Conservation (phyloP, 139 green algal species). For the Chlorella vulgaris region DNA sequence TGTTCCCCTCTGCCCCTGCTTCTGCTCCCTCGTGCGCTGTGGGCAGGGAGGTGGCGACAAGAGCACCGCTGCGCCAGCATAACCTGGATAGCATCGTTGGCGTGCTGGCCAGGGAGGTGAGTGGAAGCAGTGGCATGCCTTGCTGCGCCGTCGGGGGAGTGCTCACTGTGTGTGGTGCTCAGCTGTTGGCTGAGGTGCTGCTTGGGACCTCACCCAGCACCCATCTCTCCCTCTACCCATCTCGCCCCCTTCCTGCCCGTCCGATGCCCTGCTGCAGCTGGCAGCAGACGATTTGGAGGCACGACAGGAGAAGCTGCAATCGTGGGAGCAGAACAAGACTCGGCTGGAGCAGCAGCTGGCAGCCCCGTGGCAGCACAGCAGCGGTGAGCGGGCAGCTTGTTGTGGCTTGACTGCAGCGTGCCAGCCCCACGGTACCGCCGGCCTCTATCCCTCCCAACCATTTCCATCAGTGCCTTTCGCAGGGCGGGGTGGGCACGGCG, state of each 20-base stretch:
- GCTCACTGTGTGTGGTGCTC: background rate
- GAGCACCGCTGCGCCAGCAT: background rate
- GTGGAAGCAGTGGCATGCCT: background rate
- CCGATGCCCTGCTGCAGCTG: background rate
- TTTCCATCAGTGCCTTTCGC: background rate
- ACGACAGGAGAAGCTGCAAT: background rate
- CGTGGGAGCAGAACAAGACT: background rate
- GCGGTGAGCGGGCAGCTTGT: background rate
- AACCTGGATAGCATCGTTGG: background rate
- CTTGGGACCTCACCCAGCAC: too few relatives aligned
- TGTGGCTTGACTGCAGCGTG: background rate
- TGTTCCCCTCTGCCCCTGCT: too few relatives aligned
- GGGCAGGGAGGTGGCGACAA: background rate
- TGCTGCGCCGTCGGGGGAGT: background rate
- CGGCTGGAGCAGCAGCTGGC: background rate
- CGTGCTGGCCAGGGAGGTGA: background rate
- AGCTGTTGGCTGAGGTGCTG: too few relatives aligned
- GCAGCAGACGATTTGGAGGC: background rate
- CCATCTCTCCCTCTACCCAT: background rate
- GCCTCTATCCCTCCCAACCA: background rate
- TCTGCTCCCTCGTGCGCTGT: background rate
- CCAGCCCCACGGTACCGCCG: too few relatives aligned
- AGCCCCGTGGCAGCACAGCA: slow-evolving; percentile 3
- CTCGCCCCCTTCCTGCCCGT: background rate
- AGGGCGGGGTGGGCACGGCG: background rate